Evolutionary conservation across 2,329 filamentous ascomycete genomes (phyloP), one percentile per base, ranked within the genome.

Genomic region (Blastomyces emzantsi): DNA sequence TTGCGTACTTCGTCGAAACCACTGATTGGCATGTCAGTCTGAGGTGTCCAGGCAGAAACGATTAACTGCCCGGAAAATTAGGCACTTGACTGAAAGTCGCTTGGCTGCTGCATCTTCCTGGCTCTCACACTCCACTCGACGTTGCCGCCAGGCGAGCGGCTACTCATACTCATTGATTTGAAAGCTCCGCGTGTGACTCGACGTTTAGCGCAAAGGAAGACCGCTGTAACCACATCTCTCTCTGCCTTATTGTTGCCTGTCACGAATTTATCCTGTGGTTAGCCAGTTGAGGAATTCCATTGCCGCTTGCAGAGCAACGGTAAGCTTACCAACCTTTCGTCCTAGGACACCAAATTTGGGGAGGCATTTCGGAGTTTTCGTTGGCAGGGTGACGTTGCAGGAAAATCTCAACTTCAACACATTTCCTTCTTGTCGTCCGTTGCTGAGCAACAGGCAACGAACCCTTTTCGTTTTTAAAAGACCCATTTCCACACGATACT

Each of bases 361-460:
- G 36, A 8, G 36, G 28, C 28, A 33, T 54, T 15, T 33, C 11
- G 3, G 30, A 22, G 22, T 28, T 3, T 52, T 52, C 25, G n/a
- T 52, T 52, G 49, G 49, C 22, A 9, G 49, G 22, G 25, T 52
- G 49, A 30, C 28, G 2, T 28, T 52, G 3, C 11, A 11, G 49
- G 22, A 15, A 17, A 15, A 51, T 28, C 49, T 17, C 22, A 28
- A 28, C 5, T 15, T 15, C 7, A 15, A 51, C 22, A 57, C 11
- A 57, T 57, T 30, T 43, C 57, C 39, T 19, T 28, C 11, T 28
- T 60, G 6, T 33, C 5, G 41, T 30, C 25, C n/a, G 55, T 60
- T 60, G 57, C 41, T 41, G 3, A 49, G 41, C 57, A 60, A 47
- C 25, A 60, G 28, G 41, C 57, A 60, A 49, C 56, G 45, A 47